Percentiles rank a stretch among this genome's conserved stretches.
phyloP scores from a whole-genome alignment of 176 grass and related monocot species.

The Typha latifolia region DNA sequence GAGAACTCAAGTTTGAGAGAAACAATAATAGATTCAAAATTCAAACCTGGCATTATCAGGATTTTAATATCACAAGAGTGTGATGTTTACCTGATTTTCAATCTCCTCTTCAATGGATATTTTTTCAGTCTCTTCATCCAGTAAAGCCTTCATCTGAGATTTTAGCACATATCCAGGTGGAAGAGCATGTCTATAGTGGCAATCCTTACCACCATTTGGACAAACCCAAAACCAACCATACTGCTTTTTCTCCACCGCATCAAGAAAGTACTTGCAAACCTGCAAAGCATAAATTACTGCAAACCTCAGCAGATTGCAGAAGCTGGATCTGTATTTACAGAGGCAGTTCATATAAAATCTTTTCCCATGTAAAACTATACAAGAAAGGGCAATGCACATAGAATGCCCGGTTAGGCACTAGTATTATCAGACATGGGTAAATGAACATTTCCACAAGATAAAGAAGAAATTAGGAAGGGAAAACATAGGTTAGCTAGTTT shows the following conservation, averaged over 20 bases:
- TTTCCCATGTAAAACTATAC: too few relatives aligned
- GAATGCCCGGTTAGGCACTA: too few relatives aligned
- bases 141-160: slow-evolving; percentile 98
- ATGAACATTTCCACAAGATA: too few relatives aligned
- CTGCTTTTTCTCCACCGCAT: slow-evolving; percentile 98
- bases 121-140: slow-evolving; percentile 94
- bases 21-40: slow-evolving; percentile 1
- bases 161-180: slow-evolving; percentile 94
- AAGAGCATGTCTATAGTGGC: slow-evolving; percentile 94
- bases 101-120: slow-evolving; percentile 94
- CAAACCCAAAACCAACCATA: slow-evolving; percentile 99
- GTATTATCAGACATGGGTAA: too few relatives aligned
- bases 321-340: background rate
- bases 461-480: too few relatives aligned
- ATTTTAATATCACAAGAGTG: slow-evolving; percentile 11
- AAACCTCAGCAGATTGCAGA: slow-evolving; percentile 11
- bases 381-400: too few relatives aligned
- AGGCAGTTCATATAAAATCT: too few relatives aligned
- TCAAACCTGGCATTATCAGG: background rate
- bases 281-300: slow-evolving; percentile 23
- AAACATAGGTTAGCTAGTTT: too few relatives aligned
- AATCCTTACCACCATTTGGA: slow-evolving; percentile 88
- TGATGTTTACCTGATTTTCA: slow-evolving; percentile 63
- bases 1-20: slow-evolving; percentile 2
- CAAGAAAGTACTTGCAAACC: slow-evolving; percentile 95